Base-by-base conservation (phyloP, 768 basidiomycete genomes). In the Sporobolomyces pararoseus region DNA sequence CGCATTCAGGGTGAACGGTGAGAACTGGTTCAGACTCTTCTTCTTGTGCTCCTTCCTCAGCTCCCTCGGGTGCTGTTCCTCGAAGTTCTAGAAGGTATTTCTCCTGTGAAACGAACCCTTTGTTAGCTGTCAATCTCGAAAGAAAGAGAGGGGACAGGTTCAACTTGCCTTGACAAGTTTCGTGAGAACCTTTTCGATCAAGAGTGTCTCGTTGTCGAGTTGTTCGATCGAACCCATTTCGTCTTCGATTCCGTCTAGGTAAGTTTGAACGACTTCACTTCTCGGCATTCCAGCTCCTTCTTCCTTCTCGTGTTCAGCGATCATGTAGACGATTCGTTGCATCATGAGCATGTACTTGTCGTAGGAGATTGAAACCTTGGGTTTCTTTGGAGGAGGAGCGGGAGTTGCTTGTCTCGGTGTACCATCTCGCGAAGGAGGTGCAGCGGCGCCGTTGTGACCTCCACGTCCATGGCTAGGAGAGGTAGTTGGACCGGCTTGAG, bases 251-350 rank as follows among this genome's bases (percentile, higher is more conserved):
- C 85, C 80, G 81, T 99, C 96, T 64, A 98, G 84, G 78, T 97
- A 98, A 94, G 92, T 95, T 78, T 95, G 91, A 71, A 95, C 89
- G 64, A 99, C 83, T 75, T 96, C 94, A 74, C 95, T 92, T 52
- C 88, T 84, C 76, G 92, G 89, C 47, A 95, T 81, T 3, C 94
- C 94, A 61, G 80, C 83, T 25, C 88, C 88, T 0, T 85, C 87
- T 75, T 86, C 85, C 32, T 84, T 83, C 81, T 99, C 96, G 17
- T 86, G 82, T 44, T 88, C 86, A 23, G 86, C 82, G 31, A 99
- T 81, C 75, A 93, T 88, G 65, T 94, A 77, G 34, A 99, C 87
- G 75, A 96, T 86, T 74, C 97, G 83, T 76, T 87, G 89, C 82
- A 92, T 92, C 74, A 98, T 84, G 50, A 87, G 85, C 80, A 92